These are phyloP conservation scores for Chalciporus sphaerocephalus DNA, from an alignment of 768 basidiomycete species.

Conservation along the genomic window DNA sequence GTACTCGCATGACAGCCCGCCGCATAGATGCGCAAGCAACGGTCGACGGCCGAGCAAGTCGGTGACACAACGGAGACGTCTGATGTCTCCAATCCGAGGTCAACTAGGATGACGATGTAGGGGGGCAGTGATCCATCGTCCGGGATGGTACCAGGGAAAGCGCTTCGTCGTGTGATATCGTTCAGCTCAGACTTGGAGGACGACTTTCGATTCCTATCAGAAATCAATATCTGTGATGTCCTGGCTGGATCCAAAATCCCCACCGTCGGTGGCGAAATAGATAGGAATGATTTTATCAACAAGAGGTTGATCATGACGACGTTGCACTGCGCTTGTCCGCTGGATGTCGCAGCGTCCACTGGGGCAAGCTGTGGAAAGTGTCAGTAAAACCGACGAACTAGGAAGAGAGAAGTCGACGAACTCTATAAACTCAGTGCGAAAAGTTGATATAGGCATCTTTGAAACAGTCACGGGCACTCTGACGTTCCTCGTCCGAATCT, in stretches of 20 bases:
- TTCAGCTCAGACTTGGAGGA: too few species aligned
- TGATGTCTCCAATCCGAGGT: too few species aligned
- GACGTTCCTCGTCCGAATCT: background rate
- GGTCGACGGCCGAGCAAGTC: too few species aligned
- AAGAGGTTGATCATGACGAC: background rate
- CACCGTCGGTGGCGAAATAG: background rate
- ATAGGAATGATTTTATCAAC: constrained; percentile 9
- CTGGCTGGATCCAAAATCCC: background rate
- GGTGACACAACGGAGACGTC: too few species aligned
- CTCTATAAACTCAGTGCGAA: constrained; percentile 5
- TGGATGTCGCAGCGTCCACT: constrained; percentile 8
- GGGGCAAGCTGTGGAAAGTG: too few species aligned
- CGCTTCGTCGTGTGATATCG: too few species aligned
- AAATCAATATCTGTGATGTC: constrained; percentile 18
- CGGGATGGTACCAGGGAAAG: too few species aligned
- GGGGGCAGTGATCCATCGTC: too few species aligned
- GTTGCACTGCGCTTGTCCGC: background rate
- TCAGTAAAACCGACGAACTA: background rate
- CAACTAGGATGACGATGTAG: too few species aligned
- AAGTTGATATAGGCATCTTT: constrained; percentile 2
- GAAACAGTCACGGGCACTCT: background rate
- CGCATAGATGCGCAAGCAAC: too few species aligned
- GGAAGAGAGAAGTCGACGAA: background rate
- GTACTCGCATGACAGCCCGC: too few species aligned
- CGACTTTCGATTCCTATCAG: constrained; percentile 8